A percentile compares a stretch with the other conserved stretches of the same genome.
Conservation (phyloP, 2,329 filamentous ascomycete species). For the Pseudogymnoascus sp. region DNA sequence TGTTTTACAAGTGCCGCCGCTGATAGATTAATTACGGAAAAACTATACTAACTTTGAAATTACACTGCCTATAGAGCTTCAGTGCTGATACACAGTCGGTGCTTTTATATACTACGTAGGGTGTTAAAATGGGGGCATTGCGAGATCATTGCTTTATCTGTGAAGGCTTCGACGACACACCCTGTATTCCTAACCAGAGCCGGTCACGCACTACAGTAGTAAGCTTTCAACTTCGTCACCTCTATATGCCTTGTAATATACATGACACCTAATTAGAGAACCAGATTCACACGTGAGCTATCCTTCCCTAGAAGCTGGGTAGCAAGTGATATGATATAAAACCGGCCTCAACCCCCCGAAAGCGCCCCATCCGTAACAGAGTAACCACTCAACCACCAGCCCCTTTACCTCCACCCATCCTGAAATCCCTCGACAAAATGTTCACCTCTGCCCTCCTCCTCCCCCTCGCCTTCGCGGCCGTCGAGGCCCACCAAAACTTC, state of each 20-base stretch:
- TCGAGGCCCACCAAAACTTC: conserved; percentile 33
- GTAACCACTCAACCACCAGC: background rate
- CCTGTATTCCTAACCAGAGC: background rate
- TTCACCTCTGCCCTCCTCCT: background rate
- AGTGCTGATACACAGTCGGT: background rate
- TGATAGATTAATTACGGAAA: conserved; percentile 7
- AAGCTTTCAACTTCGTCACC: background rate
- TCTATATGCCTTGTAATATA: conserved; percentile 2
- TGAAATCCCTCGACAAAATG: background rate
- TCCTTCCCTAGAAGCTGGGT: background rate
- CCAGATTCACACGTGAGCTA: background rate
- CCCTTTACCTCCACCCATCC: background rate
- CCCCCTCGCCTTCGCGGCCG: conserved; percentile 15
- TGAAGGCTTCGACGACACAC: background rate
- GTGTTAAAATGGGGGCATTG: background rate
- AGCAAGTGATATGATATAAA: background rate
- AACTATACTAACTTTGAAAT: background rate
- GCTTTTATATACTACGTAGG: background rate
- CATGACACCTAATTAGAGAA: background rate
- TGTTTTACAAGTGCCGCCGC: background rate
- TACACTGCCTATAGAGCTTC: background rate
- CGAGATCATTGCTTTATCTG: background rate
- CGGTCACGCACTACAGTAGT: background rate
- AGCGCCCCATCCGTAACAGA: background rate
- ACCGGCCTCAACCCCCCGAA: background rate